Evolutionary conservation across 306 rosid genomes (phyloP), one percentile per base, ranked within the genome.

Genomic region (Senna siamea): DNA sequence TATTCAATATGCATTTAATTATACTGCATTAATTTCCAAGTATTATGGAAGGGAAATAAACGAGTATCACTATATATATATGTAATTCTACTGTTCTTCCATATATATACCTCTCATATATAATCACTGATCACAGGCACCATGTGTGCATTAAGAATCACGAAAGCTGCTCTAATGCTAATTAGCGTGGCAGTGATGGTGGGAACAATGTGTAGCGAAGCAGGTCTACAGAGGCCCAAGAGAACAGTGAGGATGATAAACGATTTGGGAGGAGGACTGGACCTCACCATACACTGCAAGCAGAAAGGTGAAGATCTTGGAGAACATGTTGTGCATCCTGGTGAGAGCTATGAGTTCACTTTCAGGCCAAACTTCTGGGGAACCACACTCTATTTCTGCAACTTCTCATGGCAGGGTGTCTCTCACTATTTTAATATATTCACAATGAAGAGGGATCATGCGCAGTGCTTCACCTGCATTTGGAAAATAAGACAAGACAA

Each of bases 281-380:
- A 60, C 40, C 46, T 60, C 26, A n/a, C 66, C 44, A 12, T 60
- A 34, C 66, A 60, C 9, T 60, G 66, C 47, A 35, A 35, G 28
- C 26, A 34, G 26, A 35, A 9, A 5, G 28, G 2, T 7, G 66
- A 60, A 7, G 66, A 60, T 35, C 46, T 60, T 40, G 66, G 66
- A n/a, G 47, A 8, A 14, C 66, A 35, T 60, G 15, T 60, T 7
- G 14, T 60, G n/a, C 66, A 60, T n/a, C 15, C 47, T 9, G 15
- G 34, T n/a, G 66, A 60, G n/a, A 35, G 46, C 7, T 35, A 32
- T 0, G 26, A 34, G 44, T 32, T 60, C 46, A 32, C 13, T 6
- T 60, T 34, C 66, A 60, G 7, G 7, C 41, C 66, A 7, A 60
- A 34, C 10, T 34, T 59, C 66, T 59, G 66, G 66, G 66, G 66